Evolutionary conservation across 2,329 filamentous ascomycete genomes (phyloP), one percentile per base, ranked within the genome.

Genomic region (Colletotrichum costaricense): DNA sequence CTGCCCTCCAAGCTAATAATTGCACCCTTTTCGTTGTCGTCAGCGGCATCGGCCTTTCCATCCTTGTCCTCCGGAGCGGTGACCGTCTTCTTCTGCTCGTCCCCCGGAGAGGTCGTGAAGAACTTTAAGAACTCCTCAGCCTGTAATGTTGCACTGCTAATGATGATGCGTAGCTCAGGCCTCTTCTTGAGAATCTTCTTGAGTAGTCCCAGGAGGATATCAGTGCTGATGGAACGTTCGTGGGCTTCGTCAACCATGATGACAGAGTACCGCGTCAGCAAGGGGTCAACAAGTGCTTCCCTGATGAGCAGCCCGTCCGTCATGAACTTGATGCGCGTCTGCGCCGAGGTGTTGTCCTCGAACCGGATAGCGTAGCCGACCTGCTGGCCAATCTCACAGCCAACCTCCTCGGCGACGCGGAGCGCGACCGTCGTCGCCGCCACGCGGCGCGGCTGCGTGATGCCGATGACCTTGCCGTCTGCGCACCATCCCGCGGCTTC

Each of bases 231-330:
- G 62, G 95, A 98, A 67, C 97, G 89, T 83, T 98, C 96, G 80
- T 99, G 97, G 7, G 96, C 97, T 83, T 98, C 96, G 80, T 99
- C 97, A 8, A 99, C 93, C 95, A 99, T 98, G 78, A 99, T 94
- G 57, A 98, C 93, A 0, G 95, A 97, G 81, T 99, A 99, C 12
- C 95, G 90, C 24, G 94, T 97, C 46, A 99, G 84, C 4, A 98
- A 84, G 14, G 97, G 97, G 82, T 99, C 97, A 4, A 98, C 94
- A 5, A 99, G 88, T 33, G 96, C 97, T 83, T 99, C 97, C 78
- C 96, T 88, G 66, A 99, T 91, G 38, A 99, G 88, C 62, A 99
- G 87, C 0, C 96, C 96, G 84, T 99, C 97, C 0, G 96, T 99
- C 75, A 98, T 85, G 80, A 98, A 98, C 81, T 99, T 98, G 84